Evolutionary conservation across 163 green algal genomes (phyloP).

Genomic region (Botryococcus braunii): DNA sequence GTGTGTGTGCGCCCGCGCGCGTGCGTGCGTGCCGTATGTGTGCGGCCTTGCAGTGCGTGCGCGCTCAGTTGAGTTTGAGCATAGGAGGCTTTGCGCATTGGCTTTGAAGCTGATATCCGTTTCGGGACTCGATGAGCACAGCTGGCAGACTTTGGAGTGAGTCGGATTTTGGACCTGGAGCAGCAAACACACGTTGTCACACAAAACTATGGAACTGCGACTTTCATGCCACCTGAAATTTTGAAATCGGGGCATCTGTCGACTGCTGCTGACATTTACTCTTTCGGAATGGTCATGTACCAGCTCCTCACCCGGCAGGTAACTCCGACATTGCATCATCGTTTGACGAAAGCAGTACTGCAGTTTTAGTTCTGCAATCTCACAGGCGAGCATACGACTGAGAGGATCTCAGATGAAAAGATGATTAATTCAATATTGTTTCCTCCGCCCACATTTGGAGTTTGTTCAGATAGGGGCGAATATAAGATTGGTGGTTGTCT

Average conservation of each 20-base stretch:
- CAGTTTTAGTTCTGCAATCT: background rate
- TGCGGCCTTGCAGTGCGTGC: too few species aligned
- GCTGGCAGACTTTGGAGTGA: slow-evolving; percentile 16
- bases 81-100: too few species aligned
- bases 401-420: background rate
- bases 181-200: slow-evolving; percentile 22
- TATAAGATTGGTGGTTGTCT: too few species aligned
- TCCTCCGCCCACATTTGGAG: background rate
- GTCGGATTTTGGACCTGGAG: slow-evolving; percentile 12
- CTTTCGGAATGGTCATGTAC: slow-evolving; percentile 30
- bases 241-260: slow-evolving; percentile 20
- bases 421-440: background rate
- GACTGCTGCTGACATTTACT: slow-evolving; percentile 26
- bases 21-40: too few species aligned
- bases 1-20: too few species aligned
- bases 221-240: slow-evolving; percentile 26
- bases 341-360: background rate
- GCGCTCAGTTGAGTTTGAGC: too few species aligned
- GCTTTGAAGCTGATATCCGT: too few species aligned
- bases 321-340: background rate
- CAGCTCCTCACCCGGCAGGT: slow-evolving; percentile 6
- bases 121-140: too few species aligned
- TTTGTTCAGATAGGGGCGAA: too few species aligned
- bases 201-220: slow-evolving; percentile 22
- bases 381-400: background rate